Base-by-base conservation (phyloP, 2,329 filamentous ascomycete species). In the Cadophora gregata region DNA sequence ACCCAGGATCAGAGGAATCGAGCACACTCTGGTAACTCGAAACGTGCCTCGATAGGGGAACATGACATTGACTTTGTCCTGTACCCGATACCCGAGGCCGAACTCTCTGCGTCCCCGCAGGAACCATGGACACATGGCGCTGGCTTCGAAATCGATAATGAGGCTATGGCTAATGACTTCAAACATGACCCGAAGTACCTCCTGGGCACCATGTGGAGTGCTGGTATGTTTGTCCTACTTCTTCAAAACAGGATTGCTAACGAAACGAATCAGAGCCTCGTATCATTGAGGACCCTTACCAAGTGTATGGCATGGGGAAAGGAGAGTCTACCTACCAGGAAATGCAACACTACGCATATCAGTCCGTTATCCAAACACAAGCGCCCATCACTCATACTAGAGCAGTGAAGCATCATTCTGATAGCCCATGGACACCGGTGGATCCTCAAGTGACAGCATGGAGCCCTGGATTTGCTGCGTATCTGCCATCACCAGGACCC, bases 381-480 rank as follows among this genome's bases (percentile, higher is more conserved):
- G 53, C 36, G 59, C 8, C 24, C 9, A 27, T 60, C 45, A 4
- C 53, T 51, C 14, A 38, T 36, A 33, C 48, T 9, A 58, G 33
- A 16, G 67, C 10, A 27, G 59, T 68, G 21, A 66, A 66, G 29
- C 38, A 38, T 16, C 33, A 45, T 16, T 67, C 65, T 14, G 64
- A 69, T 21, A 60, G 19, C 1, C 70, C 70, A n/a, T 73, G 71
- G 71, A 67, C 55, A 25, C 68, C 66, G 24, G 62, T 68, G 25
- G 59, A 67, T 6, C 68, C 64, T 14, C 68, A 66, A 33, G 51
- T 64, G 7, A 62, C 67, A 8, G 38, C 45, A 16, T 71, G 67
- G 29, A 48, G 59, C 5, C 56, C 68, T 9, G 69, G 65, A 8
- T 69, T 56, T 60, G 38, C 51, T 25, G 63, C 62, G 19, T 71